Percentiles rank a stretch among this genome's conserved stretches.
These are phyloP conservation scores for Alternaria metachromatica DNA, from an alignment of 2,329 filamentous ascomycete species.

Conservation along the genomic window DNA sequence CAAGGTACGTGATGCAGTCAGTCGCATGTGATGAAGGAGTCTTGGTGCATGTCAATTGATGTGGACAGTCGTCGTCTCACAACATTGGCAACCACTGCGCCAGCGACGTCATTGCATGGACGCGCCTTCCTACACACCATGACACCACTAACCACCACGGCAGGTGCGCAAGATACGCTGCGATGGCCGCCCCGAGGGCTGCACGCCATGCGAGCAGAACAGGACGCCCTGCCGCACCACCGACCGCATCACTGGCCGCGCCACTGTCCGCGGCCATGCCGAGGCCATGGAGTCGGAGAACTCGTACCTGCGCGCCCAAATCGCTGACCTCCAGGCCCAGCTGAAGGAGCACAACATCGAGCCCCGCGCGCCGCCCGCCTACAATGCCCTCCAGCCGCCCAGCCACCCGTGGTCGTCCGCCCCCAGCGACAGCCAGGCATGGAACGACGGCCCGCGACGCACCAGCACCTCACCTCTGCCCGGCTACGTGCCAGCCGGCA, in stretches of 20 bases:
- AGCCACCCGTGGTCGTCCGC: constrained; percentile 26
- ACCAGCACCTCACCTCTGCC: constrained; percentile 35
- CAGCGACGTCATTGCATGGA: background rate
- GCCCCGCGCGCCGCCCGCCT: constrained; percentile 57
- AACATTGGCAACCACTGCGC: background rate
- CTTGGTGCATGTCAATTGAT: background rate
- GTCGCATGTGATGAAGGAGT: background rate
- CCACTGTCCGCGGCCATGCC: constrained; percentile 78
- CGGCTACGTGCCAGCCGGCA: constrained; percentile 31
- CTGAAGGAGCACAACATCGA: constrained; percentile 68
- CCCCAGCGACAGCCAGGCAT: constrained; percentile 25
- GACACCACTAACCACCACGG: constrained; percentile 7
- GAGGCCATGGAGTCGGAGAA: constrained; percentile 78
- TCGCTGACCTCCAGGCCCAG: constrained; percentile 72
- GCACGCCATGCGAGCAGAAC: constrained; percentile 79
- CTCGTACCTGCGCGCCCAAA: constrained; percentile 68
- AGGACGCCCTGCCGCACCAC: constrained; percentile 82
- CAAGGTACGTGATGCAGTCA: constrained; percentile 62
- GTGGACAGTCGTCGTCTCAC: background rate
- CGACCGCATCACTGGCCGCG: constrained; percentile 83
- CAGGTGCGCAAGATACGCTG: constrained; percentile 87
- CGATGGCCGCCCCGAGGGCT: constrained; percentile 80
- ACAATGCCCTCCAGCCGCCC: constrained; percentile 34
- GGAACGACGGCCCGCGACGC: constrained; percentile 29
- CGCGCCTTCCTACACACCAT: background rate